Percentiles rank a stretch among this genome's conserved stretches.
phyloP scores from a whole-genome alignment of 352 stramenopile genomes.

The Globisporangium yorkense region DNA sequence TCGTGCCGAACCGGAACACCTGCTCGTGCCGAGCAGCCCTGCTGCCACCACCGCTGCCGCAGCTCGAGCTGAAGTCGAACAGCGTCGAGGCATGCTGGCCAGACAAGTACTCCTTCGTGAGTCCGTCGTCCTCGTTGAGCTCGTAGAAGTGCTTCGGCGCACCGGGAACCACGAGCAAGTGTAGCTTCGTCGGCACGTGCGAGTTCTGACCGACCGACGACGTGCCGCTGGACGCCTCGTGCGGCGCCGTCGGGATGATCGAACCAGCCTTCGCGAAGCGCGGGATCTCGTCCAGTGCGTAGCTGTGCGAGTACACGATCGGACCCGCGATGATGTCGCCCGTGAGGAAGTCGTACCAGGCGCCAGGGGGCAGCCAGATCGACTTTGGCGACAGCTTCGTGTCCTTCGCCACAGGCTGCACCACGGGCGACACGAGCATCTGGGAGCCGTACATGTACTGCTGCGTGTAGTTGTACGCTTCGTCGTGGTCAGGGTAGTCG shows the following conservation, averaged over 20 bases:
- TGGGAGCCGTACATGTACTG: slow-evolving; percentile 43
- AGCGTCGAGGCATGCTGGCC: slow-evolving; percentile 9
- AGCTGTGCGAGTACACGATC: slow-evolving; percentile 16
- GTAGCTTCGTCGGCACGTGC: slow-evolving; percentile 10
- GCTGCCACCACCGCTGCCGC: neutral
- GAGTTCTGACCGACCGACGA: slow-evolving; percentile 18
- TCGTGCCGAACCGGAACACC: slow-evolving; percentile 12
- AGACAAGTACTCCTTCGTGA: slow-evolving; percentile 20
- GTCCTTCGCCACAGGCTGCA: slow-evolving; percentile 14
- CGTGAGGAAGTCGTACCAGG: slow-evolving; percentile 32
- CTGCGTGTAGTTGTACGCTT: slow-evolving; percentile 24
- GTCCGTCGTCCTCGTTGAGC: slow-evolving; percentile 31
- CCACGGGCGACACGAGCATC: slow-evolving; percentile 36
- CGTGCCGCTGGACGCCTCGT: neutral
- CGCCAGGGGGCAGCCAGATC: slow-evolving; percentile 39
- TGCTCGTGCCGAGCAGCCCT: neutral
- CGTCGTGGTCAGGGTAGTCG: slow-evolving; percentile 29
- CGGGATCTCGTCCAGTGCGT: slow-evolving; percentile 24
- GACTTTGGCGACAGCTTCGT: slow-evolving; percentile 20
- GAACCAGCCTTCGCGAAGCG: slow-evolving; percentile 22
- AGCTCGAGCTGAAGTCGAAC: slow-evolving; percentile 14
- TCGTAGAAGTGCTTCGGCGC: slow-evolving; percentile 7
- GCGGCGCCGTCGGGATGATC: slow-evolving; percentile 18
- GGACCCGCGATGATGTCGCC: slow-evolving; percentile 18
- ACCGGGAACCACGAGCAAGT: slow-evolving; percentile 20